A percentile compares a stretch with the other conserved stretches of the same genome.
Conservation (phyloP, 169 alveolate genomes). For the Eimeria praecox region DNA sequence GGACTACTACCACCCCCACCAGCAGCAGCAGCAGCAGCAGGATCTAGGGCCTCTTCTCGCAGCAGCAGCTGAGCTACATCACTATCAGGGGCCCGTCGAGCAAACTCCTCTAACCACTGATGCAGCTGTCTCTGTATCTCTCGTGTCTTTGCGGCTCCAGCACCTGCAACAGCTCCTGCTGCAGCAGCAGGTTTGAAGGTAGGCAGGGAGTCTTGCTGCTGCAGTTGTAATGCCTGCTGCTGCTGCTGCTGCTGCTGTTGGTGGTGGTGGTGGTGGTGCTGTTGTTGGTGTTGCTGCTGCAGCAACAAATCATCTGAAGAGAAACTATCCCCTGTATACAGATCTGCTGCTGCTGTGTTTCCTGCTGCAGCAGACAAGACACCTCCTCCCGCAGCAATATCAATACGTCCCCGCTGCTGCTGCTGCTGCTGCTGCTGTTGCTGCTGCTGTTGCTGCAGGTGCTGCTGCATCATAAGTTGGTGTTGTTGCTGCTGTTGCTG, state of each 20-base stretch:
- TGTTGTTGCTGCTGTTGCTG: not conserved
- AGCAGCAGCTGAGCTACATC: conserved; percentile 81
- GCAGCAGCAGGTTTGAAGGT: not conserved
- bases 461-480: not conserved
- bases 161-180: conserved; percentile 79
- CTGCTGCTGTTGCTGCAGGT: not conserved
- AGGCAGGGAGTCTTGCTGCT: not conserved
- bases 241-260: not conserved
- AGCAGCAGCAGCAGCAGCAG: too few species aligned
- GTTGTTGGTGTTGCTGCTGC: not conserved
- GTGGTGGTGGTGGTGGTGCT: not conserved
- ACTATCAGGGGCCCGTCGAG: conserved; percentile 74
- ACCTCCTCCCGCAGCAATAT: too few species aligned
- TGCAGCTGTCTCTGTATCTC: conserved; percentile 81
- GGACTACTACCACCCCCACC: too few species aligned
- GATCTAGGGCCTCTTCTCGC: too few species aligned
- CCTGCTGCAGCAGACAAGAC: too few species aligned
- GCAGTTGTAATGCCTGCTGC: not conserved
- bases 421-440: not conserved
- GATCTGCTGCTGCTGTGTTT: too few species aligned
- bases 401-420: too few species aligned
- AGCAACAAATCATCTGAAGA: too few species aligned
- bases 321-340: too few species aligned
- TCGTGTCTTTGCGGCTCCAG: conserved; percentile 69
- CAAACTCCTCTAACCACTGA: conserved; percentile 75